Evolutionary conservation across 805 yeast genomes (phyloP).

Genomic region (Barnettozyma pratensis): DNA sequence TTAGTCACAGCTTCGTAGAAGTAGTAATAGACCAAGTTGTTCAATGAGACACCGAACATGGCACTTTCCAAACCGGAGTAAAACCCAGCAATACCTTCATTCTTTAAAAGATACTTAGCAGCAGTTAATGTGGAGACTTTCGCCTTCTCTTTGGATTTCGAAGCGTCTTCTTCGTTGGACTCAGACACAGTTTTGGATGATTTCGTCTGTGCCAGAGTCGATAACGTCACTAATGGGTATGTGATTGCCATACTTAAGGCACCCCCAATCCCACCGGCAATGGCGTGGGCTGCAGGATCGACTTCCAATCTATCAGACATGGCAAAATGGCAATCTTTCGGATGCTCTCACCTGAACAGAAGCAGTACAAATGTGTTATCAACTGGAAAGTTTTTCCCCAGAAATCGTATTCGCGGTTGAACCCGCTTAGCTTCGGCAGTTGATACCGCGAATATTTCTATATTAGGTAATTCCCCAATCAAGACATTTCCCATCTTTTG

Average conservation of each 20-base stretch:
- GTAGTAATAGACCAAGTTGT: conserved; percentile 87
- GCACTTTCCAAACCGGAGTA: conserved; percentile 90
- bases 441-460: too few relatives aligned
- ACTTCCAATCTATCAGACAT: conserved; percentile 24
- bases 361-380: too few relatives aligned
- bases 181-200: conserved; percentile 21
- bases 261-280: conserved; percentile 94
- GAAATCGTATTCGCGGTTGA: background rate
- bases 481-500: too few relatives aligned
- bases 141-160: conserved; percentile 6
- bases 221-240: conserved; percentile 81
- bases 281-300: conserved; percentile 63
- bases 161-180: conserved; percentile 9
- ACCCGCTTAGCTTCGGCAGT: background rate
- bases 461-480: too few relatives aligned
- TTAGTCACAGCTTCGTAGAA: conserved; percentile 72
- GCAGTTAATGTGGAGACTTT: conserved; percentile 30
- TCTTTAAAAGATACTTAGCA: conserved; percentile 41
- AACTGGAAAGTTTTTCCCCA: background rate
- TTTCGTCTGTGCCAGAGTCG: conserved; percentile 85
- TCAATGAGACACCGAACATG: conserved; percentile 74
- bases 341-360: too few relatives aligned
- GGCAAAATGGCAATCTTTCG: too few relatives aligned
- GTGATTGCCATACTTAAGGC: conserved; percentile 82
- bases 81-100: conserved; percentile 63